Evolutionary conservation across 257 asterid genomes (phyloP).

Genomic region (Solanum megistacrolobum): DNA sequence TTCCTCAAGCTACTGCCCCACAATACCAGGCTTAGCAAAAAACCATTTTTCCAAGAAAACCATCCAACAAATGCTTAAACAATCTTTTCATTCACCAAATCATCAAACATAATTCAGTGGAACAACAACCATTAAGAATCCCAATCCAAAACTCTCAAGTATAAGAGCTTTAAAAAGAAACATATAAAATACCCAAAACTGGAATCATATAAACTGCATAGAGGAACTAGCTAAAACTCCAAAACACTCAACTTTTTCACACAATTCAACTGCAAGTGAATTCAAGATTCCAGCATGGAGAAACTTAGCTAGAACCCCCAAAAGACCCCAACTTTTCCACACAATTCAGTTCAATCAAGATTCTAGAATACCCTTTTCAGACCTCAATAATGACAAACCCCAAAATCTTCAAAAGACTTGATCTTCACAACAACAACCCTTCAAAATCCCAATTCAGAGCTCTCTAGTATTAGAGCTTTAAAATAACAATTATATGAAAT

Average conservation of each 20-base stretch:
- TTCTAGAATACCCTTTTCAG: neutral
- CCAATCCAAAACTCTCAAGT: neutral
- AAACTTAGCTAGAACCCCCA: neutral
- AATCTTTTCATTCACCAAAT: neutral
- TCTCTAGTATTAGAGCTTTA: neutral
- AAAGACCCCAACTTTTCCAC: conserved; percentile 13
- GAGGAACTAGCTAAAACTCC: neutral
- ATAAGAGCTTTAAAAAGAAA: neutral
- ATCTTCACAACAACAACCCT: neutral
- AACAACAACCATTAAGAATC: neutral
- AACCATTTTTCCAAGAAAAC: conserved; percentile 4
- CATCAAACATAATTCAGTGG: conserved; percentile 4
- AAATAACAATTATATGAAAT: neutral
- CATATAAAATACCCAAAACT: neutral
- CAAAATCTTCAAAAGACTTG: neutral
- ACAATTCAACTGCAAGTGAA: neutral
- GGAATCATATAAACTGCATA: neutral
- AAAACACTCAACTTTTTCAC: neutral
- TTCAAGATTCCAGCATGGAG: neutral
- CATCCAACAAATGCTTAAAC: conserved; percentile 5
- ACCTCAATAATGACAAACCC: neutral
- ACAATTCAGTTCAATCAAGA: neutral
- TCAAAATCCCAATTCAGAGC: neutral
- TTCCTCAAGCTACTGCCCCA: conserved; percentile 4
- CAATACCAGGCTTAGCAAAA: conserved; percentile 2